Percentiles rank a stretch among this genome's conserved stretches.
These are phyloP conservation scores for Pleurotus tuoliensis DNA, from an alignment of 768 basidiomycete genomes.

Conservation along the genomic window DNA sequence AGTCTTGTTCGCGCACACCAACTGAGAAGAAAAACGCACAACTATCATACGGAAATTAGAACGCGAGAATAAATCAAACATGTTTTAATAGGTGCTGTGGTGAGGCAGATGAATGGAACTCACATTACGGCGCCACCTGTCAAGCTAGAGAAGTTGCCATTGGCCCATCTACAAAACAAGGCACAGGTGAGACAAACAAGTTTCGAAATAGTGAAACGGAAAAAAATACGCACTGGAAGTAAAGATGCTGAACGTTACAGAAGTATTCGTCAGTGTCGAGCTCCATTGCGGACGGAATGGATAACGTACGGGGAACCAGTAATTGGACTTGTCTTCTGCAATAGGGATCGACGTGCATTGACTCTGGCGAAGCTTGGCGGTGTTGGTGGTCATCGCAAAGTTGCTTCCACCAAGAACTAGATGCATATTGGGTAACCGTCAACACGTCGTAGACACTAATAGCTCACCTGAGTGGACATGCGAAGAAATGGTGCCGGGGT, in stretches of 20 bases:
- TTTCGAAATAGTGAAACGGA: background rate
- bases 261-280: no score
- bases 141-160: constrained; percentile 42
- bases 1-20: background rate
- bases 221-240: constrained; percentile 39
- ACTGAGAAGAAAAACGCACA: constrained; percentile 8
- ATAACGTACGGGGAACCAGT: constrained; percentile 46
- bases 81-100: no score
- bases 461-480: constrained; percentile 44
- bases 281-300: no score
- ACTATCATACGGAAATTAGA: constrained; percentile 5
- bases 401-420: constrained; percentile 52
- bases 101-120: constrained; percentile 12
- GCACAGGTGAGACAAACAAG: background rate
- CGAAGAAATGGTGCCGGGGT: constrained; percentile 38
- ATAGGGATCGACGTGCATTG: constrained; percentile 53
- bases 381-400: constrained; percentile 39
- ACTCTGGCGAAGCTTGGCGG: constrained; percentile 38
- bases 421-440: background rate
- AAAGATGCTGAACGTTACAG: constrained; percentile 33
- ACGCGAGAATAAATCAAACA: background rate
- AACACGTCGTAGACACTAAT: no score
- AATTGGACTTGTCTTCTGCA: constrained; percentile 48
- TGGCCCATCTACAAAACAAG: constrained; percentile 33
- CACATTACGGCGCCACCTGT: constrained; percentile 43